Conservation (phyloP, 2,329 filamentous ascomycete genomes). For the Pleomassaria siparia region DNA sequence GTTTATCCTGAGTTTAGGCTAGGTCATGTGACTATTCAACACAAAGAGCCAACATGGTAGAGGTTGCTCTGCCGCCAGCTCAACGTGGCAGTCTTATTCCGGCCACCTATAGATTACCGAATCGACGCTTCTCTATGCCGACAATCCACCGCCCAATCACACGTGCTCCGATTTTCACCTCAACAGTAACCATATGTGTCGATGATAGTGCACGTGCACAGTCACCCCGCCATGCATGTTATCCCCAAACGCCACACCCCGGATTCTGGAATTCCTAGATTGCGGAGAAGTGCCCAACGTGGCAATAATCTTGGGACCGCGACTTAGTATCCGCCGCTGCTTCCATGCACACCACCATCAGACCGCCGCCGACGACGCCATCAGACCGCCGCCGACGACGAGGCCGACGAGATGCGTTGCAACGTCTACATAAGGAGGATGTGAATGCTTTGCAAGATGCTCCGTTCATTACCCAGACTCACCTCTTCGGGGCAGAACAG, state of each 20-base stretch:
- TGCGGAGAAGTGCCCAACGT: slow-evolving; percentile 2
- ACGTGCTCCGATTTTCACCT: not conserved
- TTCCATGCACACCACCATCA: not conserved
- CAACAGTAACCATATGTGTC: not conserved
- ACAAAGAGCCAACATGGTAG: too few relatives aligned
- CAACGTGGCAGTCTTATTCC: not conserved
- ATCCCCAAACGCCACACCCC: not conserved
- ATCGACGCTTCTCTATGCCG: too few relatives aligned
- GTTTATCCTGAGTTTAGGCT: too few relatives aligned
- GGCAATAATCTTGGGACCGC: not conserved
- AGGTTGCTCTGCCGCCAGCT: not conserved
- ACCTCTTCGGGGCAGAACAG: not conserved
- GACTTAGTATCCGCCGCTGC: too few relatives aligned
- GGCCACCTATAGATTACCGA: not conserved
- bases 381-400: not conserved
- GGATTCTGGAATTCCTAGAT: not conserved
- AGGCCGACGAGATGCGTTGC: not conserved
- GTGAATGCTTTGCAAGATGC: not conserved
- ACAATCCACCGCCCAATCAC: not conserved
- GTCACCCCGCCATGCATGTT: slow-evolving; percentile 1
- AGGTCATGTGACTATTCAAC: too few relatives aligned
- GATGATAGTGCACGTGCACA: not conserved
- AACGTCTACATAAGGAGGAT: slow-evolving; percentile 1
- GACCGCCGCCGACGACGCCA: not conserved
- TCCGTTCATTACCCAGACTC: not conserved